These are phyloP conservation scores for Tuber magnatum DNA, from an alignment of 495 filamentous ascomycete genomes.

Conservation along the genomic window DNA sequence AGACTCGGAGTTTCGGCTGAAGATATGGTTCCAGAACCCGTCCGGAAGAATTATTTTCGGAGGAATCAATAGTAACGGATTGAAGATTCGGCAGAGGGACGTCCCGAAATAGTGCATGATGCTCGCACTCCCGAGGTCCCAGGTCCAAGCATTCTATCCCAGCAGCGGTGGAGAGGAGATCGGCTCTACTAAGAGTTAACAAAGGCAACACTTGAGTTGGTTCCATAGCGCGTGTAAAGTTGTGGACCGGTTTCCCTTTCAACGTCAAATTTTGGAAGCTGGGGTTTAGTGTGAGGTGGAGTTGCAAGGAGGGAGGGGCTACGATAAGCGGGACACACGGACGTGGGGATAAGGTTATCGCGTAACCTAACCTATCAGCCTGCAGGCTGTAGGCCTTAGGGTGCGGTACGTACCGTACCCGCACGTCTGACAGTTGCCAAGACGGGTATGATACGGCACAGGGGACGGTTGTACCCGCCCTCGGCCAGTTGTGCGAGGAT, in stretches of 20 bases:
- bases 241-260: background rate
- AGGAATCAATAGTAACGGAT: background rate
- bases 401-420: background rate
- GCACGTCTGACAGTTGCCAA: background rate
- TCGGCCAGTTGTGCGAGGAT: background rate
- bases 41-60: background rate
- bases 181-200: background rate
- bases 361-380: background rate
- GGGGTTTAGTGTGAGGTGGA: background rate
- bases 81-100: background rate
- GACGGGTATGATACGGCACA: background rate
- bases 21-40: background rate
- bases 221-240: background rate
- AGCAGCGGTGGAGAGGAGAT: background rate
- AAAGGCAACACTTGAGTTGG: background rate
- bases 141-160: background rate
- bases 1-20: background rate
- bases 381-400: background rate
- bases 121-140: background rate
- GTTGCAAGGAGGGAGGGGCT: slow-evolving; percentile 2
- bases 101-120: background rate
- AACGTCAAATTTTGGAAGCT: background rate
- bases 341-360: background rate
- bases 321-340: background rate
- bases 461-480: background rate